Evolutionary conservation across 805 yeast genomes (phyloP), one percentile per base, ranked within the genome.

Genomic region (Saccharomycopsis oosterbeekiorum): DNA sequence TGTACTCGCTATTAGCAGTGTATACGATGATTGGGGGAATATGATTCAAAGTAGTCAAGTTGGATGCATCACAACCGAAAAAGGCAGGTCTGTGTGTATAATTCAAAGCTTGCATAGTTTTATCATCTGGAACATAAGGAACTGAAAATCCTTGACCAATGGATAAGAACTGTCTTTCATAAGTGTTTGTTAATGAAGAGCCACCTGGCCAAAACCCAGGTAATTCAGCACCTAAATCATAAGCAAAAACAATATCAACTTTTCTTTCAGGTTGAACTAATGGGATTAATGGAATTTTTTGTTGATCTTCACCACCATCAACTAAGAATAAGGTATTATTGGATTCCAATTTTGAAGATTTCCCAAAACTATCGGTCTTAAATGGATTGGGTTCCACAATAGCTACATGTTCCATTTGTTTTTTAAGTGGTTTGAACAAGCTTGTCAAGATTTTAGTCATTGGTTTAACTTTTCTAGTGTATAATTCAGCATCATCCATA

Each of bases 1-100:
- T 76, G 70, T 81, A 84, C 47, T 88, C 86, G 59, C 84, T 72
- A 70, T 90, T 90, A 58, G 94, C 92, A 61, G 82, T 77, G 69
- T 87, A 89, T 15, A 89, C 82, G 51, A 90, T 77, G 59, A 89
- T 75, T 2, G 96, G 96, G 29, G 92, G 91, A 47, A 78, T 75
- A 36, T 77, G 75, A 54, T 77, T 70, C 57, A 63, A 56, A 17
- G 36, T 40, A 8, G 69, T 61, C 24, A 64, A 73, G 68, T 85
- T 84, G 4, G 71, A 65, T 8, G 83, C 76, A 69, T 84, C 78
- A 72, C 93, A 87, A 17, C 93, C 93, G 68, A 87, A 88, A 74
- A 87, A 87, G 0, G 84, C 75, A 47, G 93, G 92, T 62, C 73
- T 78, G 12, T 82, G 75, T 4, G 84, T 80, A 61, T 83, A 74